Percentiles rank a stretch among this genome's conserved stretches.
Evolutionary conservation across 208 protist species (phyloP).

Genomic region (Entamoeba moshkovskii): DNA sequence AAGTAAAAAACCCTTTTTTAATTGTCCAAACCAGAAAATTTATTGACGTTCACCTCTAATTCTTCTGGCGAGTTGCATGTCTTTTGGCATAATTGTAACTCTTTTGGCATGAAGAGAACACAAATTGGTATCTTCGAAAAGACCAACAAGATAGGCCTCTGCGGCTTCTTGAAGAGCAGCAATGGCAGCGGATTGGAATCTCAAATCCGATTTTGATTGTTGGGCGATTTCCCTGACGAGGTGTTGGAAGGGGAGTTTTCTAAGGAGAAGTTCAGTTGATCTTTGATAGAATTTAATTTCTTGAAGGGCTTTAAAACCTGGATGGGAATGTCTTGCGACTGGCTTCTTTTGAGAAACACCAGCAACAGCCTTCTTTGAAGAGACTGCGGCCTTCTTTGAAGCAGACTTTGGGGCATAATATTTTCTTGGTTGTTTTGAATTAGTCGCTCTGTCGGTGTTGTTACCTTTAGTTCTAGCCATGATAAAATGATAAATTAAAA

Average conservation of each 20-base stretch:
- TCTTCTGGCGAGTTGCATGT: slow-evolving; percentile 41
- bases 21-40: too few relatives aligned
- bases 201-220: neutral
- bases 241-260: neutral
- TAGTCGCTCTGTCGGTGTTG: neutral
- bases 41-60: slow-evolving; percentile 24
- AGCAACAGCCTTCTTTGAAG: neutral
- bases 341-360: neutral
- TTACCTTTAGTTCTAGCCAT: neutral
- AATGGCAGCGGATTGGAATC: neutral
- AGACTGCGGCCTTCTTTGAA: neutral
- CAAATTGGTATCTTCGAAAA: slow-evolving; percentile 72
- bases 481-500: neutral
- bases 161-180: neutral
- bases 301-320: neutral
- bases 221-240: neutral
- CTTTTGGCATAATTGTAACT: slow-evolving; percentile 61
- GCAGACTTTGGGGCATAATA: neutral
- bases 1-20: too few relatives aligned
- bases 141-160: slow-evolving; percentile 66
- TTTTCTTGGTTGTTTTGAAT: neutral
- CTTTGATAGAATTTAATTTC: neutral
- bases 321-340: neutral
- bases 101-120: slow-evolving; percentile 61
- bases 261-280: neutral